phyloP scores from a whole-genome alignment of 345 rosid genomes.

The Brassica nigra region DNA sequence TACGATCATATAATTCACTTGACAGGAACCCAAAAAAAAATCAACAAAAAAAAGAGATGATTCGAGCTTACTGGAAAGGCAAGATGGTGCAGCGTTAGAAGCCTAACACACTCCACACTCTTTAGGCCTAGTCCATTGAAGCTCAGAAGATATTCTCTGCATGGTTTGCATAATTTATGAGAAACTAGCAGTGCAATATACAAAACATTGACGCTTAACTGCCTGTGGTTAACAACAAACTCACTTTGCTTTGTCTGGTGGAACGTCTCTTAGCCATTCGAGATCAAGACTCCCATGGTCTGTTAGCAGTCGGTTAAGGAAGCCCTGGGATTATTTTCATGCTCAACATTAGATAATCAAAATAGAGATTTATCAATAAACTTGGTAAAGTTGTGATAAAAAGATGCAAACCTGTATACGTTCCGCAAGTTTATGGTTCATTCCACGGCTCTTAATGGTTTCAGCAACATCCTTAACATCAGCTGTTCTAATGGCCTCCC shows the following conservation, averaged over 20 bases:
- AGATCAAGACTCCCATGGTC: conserved; percentile 84
- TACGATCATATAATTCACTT: conserved; percentile 22
- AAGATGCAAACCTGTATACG: conserved; percentile 70
- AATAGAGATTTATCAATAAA: neutral
- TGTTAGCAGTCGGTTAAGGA: conserved; percentile 65
- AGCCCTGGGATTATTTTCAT: conserved; percentile 63
- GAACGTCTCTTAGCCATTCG: conserved; percentile 95
- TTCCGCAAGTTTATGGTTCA: conserved; percentile 84
- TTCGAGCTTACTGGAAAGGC: conserved; percentile 87
- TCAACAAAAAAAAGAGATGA: neutral
- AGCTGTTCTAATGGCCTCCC: conserved; percentile 77
- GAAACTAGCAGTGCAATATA: neutral
- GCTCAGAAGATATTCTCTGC: conserved; percentile 87
- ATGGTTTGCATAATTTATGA: conserved; percentile 26
- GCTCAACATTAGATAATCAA: conserved; percentile 15
- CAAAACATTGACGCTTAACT: neutral
- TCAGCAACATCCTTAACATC: conserved; percentile 63
- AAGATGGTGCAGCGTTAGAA: conserved; percentile 91
- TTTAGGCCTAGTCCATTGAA: conserved; percentile 83
- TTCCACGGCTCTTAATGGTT: conserved; percentile 84
- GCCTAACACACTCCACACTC: conserved; percentile 98
- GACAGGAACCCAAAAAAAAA: neutral
- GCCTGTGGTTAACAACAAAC: conserved; percentile 2
- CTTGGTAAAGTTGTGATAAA: neutral
- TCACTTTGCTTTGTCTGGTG: conserved; percentile 96